Percentiles rank a stretch among this genome's conserved stretches.
phyloP scores from a whole-genome alignment of 1,284 basidiomycete genomes.

The Macrocystidia cucumis region DNA sequence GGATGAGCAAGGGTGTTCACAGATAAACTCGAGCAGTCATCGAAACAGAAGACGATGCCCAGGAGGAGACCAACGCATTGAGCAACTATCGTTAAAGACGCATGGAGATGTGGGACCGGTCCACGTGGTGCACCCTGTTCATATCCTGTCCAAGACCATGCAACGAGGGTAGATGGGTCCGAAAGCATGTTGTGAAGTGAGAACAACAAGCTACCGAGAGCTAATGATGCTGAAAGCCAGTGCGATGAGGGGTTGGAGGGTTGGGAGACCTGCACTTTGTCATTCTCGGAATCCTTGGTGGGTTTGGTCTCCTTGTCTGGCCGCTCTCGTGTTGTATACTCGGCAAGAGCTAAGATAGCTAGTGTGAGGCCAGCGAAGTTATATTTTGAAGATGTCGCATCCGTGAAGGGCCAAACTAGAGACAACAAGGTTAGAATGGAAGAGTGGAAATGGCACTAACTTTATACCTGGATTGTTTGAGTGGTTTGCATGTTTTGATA shows the following conservation, averaged over 20 bases:
- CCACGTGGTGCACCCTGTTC: slow-evolving; percentile 52
- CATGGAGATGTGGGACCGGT: slow-evolving; percentile 72
- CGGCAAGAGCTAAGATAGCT: slow-evolving; percentile 43
- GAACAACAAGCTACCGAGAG: slow-evolving; percentile 73
- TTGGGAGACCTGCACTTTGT: too few species aligned
- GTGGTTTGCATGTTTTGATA: slow-evolving; percentile 77
- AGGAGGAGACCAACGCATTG: slow-evolving; percentile 52
- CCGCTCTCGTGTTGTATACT: slow-evolving; percentile 28
- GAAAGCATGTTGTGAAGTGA: slow-evolving; percentile 73
- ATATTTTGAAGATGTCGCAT: slow-evolving; percentile 60
- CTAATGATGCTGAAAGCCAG: slow-evolving; percentile 47
- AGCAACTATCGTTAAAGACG: slow-evolving; percentile 60
- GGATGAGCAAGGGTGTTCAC: slow-evolving; percentile 29
- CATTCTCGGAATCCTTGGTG: too few species aligned
- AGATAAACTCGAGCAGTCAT: slow-evolving; percentile 9
- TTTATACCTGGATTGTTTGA: slow-evolving; percentile 77
- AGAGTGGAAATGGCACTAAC: slow-evolving; percentile 10
- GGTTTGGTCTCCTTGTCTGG: slow-evolving; percentile 2
- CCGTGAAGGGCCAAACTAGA: slow-evolving; percentile 76
- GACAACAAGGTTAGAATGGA: slow-evolving; percentile 2
- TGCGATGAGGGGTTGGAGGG: slow-evolving; percentile 9
- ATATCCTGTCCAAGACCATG: slow-evolving; percentile 91
- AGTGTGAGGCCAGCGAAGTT: slow-evolving; percentile 61
- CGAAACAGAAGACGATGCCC: slow-evolving; percentile 24
- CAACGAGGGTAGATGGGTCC: slow-evolving; percentile 79